Evolutionary conservation across 2,329 filamentous ascomycete species (phyloP).

Genomic region (Aspergillus udagawae): DNA sequence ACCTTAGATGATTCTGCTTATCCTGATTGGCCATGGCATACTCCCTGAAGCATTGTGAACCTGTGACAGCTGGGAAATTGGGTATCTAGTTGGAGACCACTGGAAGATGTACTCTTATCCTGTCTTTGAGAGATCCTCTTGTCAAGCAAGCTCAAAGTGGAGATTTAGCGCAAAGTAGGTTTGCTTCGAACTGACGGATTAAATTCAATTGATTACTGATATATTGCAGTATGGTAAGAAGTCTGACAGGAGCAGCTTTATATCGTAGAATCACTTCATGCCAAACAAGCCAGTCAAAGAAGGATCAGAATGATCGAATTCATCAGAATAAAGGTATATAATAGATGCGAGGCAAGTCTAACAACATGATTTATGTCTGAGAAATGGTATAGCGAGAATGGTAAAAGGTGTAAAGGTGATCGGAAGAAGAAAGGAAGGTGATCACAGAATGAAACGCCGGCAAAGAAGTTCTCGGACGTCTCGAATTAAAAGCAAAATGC

Average conservation of each 20-base stretch:
- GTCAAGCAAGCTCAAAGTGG: too few relatives aligned
- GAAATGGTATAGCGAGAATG: conserved; percentile 7
- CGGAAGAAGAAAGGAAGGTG: conserved; percentile 9
- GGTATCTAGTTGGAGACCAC: too few relatives aligned
- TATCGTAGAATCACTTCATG: background rate
- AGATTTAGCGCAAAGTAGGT: background rate
- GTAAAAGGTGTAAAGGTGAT: conserved; percentile 6
- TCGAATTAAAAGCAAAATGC: conserved; percentile 18
- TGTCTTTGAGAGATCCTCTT: too few relatives aligned
- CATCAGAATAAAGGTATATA: background rate
- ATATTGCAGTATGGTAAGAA: background rate
- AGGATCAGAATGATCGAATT: background rate
- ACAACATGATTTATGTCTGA: conserved; percentile 4
- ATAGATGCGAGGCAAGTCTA: background rate
- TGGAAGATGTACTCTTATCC: too few relatives aligned
- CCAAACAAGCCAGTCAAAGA: background rate
- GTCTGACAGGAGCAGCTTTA: background rate
- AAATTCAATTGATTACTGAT: background rate
- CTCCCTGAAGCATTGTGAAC: too few relatives aligned
- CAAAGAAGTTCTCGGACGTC: conserved; percentile 29
- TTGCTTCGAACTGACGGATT: background rate
- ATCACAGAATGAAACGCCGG: conserved; percentile 27
- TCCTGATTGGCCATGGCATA: background rate
- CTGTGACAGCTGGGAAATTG: too few relatives aligned
- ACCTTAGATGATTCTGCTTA: background rate